Evolutionary conservation across 163 green algal species (phyloP), one percentile per base, ranked within the genome.

Genomic region (Scenedesmus sp.): DNA sequence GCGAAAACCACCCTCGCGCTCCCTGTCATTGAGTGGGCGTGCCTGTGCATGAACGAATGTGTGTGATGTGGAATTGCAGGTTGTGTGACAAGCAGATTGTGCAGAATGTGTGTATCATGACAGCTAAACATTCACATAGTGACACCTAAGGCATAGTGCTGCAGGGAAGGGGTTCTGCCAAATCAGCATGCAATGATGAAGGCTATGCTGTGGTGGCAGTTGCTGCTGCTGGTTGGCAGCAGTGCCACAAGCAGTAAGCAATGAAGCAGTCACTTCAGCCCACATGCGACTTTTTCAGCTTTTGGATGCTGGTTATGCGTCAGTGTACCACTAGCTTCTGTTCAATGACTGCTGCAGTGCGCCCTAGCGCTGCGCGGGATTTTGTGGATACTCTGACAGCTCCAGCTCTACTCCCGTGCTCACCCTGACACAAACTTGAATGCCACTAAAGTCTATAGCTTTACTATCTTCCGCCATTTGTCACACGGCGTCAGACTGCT

Each of bases 1-100:
- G 26, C 96, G 86, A 57, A 95, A 90, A 10, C 96, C 96, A 55
- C 95, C 94, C 23, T 93, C 89, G 2, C 91, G 91, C 85, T 97
- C 96, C 9, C 94, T 73, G 18, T 93, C 66, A 74, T 96, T 97
- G 8, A 97, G 59, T 20, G 96, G 96, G 4, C 96, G 96, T 10
- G 96, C 95, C 96, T 97, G 89, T 66, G 76, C 52, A 84, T 84
- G 77, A 57, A 77, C 23, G 18, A 66, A 77, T 52, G 10, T 4
- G 3, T 46, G 18, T 15, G 26, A 79, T 0, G 16, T n/a, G 10
- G 5, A 34, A 6, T 9, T 20, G 10, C 87, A 12, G 56, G 46
- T 15, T 66, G n/a, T 16, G 23, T 73, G 20, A 18, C 20, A 55
- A n/a, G 13, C 23, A 52, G 3, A 55, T 12, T n/a, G 9, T 87